Percentiles rank a stretch among this genome's conserved stretches.
phyloP scores from a whole-genome alignment of 176 grass and related monocot genomes.

The Rhipidocladum racemiflorum region DNA sequence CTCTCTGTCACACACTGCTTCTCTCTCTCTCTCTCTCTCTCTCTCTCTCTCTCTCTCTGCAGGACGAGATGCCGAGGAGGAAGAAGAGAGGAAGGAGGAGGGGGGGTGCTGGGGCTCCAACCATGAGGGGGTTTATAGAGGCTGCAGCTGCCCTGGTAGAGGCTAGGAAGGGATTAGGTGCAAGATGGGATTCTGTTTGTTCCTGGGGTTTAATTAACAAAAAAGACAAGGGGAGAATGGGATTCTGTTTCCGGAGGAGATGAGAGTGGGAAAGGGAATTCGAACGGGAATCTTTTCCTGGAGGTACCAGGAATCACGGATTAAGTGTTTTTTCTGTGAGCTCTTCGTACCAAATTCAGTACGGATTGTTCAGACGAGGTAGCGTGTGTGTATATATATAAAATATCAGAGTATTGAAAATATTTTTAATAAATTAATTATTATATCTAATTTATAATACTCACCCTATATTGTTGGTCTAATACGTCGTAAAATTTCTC shows the following conservation, averaged over 20 bases:
- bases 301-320: no score
- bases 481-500: no score
- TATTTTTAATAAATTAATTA: no score
- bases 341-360: no score
- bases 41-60: background rate
- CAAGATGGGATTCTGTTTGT: background rate
- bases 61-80: background rate
- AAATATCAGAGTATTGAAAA: no score
- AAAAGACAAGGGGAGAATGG: background rate
- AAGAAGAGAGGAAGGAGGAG: background rate
- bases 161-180: background rate
- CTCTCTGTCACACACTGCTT: background rate
- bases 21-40: background rate
- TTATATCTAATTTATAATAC: no score
- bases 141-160: background rate
- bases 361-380: no score
- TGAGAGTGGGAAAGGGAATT: background rate
- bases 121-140: conserved; percentile 30
- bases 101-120: conserved; percentile 22
- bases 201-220: background rate
- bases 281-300: background rate
- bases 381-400: no score
- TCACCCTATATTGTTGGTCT: no score
- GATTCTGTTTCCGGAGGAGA: conserved; percentile 1
- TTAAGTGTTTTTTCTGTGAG: no score